Evolutionary conservation across 2,329 filamentous ascomycete species (phyloP).

Genomic region (Coniochaeta prunicola): DNA sequence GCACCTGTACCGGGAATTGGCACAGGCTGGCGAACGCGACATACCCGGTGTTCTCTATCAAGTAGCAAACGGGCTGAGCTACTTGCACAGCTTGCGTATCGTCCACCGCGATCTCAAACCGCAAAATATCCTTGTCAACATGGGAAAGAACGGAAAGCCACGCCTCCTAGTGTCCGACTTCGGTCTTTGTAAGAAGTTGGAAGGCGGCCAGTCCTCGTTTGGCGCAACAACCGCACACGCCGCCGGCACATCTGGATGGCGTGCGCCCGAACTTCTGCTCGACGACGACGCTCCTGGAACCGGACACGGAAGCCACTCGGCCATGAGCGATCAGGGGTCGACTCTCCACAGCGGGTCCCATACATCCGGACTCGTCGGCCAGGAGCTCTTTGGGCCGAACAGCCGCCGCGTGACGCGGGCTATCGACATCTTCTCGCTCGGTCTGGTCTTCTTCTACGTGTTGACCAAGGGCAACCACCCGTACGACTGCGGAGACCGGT

Average conservation of each 20-base stretch:
- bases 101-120: slow-evolving; percentile 97
- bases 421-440: slow-evolving; percentile 95
- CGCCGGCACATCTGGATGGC: slow-evolving; percentile 91
- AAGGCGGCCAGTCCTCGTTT: slow-evolving; percentile 89
- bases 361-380: slow-evolving; percentile 6
- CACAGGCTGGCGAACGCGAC: slow-evolving; percentile 66
- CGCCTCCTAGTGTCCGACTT: slow-evolving; percentile 97
- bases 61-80: slow-evolving; percentile 80
- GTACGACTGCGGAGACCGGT: slow-evolving; percentile 88
- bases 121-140: slow-evolving; percentile 87
- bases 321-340: slow-evolving; percentile 38
- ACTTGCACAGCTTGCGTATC: slow-evolving; percentile 86
- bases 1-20: slow-evolving; percentile 57
- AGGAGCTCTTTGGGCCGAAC: slow-evolving; percentile 42
- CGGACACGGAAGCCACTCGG: background rate
- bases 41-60: slow-evolving; percentile 77
- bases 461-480: slow-evolving; percentile 87
- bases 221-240: slow-evolving; percentile 91
- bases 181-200: slow-evolving; percentile 93
- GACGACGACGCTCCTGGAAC: slow-evolving; percentile 60
- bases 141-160: slow-evolving; percentile 61
- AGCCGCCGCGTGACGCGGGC: slow-evolving; percentile 84
- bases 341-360: slow-evolving; percentile 44
- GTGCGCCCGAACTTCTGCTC: slow-evolving; percentile 85
- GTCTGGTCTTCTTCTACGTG: slow-evolving; percentile 99